phyloP scores from a whole-genome alignment of 257 asterid genomes.

The Plantago elongata region DNA sequence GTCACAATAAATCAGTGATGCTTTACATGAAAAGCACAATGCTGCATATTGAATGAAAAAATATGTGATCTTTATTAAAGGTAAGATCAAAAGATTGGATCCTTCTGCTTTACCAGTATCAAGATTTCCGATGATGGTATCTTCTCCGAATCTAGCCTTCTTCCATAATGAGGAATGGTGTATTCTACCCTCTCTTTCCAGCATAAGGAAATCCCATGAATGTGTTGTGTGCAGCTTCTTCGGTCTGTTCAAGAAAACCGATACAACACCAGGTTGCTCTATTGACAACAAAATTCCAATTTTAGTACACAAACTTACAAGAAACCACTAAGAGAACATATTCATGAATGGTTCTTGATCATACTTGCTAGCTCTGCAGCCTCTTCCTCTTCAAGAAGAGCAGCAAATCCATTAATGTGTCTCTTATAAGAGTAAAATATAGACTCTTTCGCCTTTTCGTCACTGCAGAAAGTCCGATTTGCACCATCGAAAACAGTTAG shows the following conservation, averaged over 20 bases:
- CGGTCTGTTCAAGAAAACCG: constrained; percentile 43
- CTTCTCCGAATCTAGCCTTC: constrained; percentile 54
- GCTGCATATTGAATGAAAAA: constrained; percentile 2
- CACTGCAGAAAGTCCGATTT: constrained; percentile 24
- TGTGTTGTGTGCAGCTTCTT: constrained; percentile 65
- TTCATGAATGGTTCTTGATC: not conserved
- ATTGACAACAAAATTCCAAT: not conserved
- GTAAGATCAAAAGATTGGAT: too few species aligned
- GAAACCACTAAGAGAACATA: not conserved
- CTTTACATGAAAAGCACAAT: constrained; percentile 6
- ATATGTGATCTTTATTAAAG: not conserved
- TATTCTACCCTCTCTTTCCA: constrained; percentile 40
- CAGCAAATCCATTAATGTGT: constrained; percentile 76
- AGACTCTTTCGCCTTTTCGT: constrained; percentile 50
- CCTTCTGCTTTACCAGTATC: constrained; percentile 44
- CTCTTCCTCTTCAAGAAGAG: constrained; percentile 59
- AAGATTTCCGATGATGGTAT: constrained; percentile 56
- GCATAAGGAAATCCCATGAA: constrained; percentile 65
- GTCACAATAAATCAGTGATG: not conserved
- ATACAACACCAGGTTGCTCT: constrained; percentile 63
- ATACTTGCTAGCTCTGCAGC: constrained; percentile 52
- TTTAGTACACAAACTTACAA: not conserved
- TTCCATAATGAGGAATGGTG: constrained; percentile 44
- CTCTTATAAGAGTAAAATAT: constrained; percentile 58
- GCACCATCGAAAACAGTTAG: not conserved